Percentiles rank a stretch among this genome's conserved stretches.
Conservation (phyloP, 2,329 filamentous ascomycete species). For the Didymella arachidicola region DNA sequence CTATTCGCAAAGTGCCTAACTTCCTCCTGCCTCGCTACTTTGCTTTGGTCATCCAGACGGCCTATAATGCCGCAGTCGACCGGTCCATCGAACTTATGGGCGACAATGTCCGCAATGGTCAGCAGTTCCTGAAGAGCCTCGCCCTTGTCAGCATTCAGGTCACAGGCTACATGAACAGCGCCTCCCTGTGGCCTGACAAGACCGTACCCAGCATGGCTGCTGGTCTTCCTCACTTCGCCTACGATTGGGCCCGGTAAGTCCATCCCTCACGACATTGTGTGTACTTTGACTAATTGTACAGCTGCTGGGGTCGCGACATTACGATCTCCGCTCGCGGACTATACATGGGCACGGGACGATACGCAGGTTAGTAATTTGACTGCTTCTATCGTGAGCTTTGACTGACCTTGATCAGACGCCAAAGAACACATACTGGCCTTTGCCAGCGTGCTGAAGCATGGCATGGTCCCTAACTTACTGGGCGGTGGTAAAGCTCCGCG, state of each 20-base stretch:
- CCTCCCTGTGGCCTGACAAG: slow-evolving; percentile 87
- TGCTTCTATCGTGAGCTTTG: neutral
- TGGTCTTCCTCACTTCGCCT: slow-evolving; percentile 91
- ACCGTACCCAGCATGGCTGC: slow-evolving; percentile 87
- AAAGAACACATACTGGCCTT: slow-evolving; percentile 95
- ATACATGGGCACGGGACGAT: slow-evolving; percentile 89
- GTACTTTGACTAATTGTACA: neutral
- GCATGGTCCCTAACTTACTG: slow-evolving; percentile 95
- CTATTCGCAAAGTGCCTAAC: slow-evolving; percentile 82
- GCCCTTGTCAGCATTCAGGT: slow-evolving; percentile 92
- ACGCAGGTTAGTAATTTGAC: slow-evolving; percentile 52
- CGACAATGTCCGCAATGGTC: slow-evolving; percentile 77
- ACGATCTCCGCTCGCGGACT: slow-evolving; percentile 94
- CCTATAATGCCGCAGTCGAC: slow-evolving; percentile 83
- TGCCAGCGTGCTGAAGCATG: slow-evolving; percentile 94
- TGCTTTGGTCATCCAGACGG: slow-evolving; percentile 83
- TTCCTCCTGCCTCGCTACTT: slow-evolving; percentile 95
- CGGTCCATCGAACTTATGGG: slow-evolving; percentile 81
- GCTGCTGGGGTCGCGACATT: slow-evolving; percentile 94
- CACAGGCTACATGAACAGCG: slow-evolving; percentile 87
- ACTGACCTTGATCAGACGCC: slow-evolving; percentile 65
- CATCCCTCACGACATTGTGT: neutral
- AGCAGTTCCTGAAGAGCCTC: slow-evolving; percentile 87
- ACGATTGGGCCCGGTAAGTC: slow-evolving; percentile 78
- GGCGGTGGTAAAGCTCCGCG: slow-evolving; percentile 84